phyloP scores from a whole-genome alignment of 352 stramenopile species.

The Phytophthora foliorum region DNA sequence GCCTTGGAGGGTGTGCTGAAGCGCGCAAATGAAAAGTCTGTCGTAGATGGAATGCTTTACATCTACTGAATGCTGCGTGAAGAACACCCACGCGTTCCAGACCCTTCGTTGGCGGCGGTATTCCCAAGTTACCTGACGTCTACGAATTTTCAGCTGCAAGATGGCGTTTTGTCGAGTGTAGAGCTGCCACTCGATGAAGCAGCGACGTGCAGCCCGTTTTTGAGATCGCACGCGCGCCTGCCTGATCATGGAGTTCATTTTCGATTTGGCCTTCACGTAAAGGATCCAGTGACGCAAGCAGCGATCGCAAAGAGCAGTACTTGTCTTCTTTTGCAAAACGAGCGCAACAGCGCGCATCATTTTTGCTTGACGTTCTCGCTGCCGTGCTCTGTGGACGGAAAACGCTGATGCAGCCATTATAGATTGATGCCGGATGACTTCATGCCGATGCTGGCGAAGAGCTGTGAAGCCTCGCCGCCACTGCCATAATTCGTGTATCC shows the following conservation, averaged over 20 bases:
- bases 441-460: constrained; percentile 35
- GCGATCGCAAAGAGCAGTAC: constrained; percentile 12
- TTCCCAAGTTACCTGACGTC: constrained; percentile 13
- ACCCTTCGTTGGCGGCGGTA: constrained; percentile 7
- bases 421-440: constrained; percentile 42
- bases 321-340: constrained; percentile 35
- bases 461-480: constrained; percentile 28
- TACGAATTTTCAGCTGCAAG: constrained; percentile 19
- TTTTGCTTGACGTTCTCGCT: constrained; percentile 44
- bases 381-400: constrained; percentile 40
- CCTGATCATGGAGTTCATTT: constrained; percentile 9
- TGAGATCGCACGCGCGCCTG: constrained; percentile 14
- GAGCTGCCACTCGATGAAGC: constrained; percentile 26
- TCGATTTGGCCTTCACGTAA: constrained; percentile 22
- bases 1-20: constrained; percentile 24
- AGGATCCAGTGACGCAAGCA: constrained; percentile 34
- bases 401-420: constrained; percentile 40
- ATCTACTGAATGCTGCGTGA: constrained; percentile 18
- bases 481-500: constrained; percentile 20
- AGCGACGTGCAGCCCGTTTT: constrained; percentile 6
- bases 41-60: constrained; percentile 30
- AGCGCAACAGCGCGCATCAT: constrained; percentile 34
- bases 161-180: neutral
- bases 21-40: constrained; percentile 24
- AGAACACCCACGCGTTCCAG: constrained; percentile 21